phyloP scores from a whole-genome alignment of 345 rosid species.

The Hypericum perforatum region DNA sequence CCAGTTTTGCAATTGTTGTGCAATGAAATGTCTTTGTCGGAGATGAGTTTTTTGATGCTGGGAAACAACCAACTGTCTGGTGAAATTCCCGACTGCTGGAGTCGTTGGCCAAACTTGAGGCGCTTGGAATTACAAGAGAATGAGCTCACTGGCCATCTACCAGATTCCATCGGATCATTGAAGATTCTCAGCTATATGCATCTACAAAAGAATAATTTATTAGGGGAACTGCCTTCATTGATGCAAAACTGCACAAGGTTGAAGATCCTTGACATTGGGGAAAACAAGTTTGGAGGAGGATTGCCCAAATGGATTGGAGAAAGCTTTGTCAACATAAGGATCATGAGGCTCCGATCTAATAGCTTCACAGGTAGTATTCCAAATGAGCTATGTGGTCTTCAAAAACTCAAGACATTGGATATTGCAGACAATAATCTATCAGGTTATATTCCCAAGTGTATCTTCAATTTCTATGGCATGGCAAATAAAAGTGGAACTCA shows the following conservation, averaged over 20 bases:
- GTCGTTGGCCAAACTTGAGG: background rate
- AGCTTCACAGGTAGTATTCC: background rate
- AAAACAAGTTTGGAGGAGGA: background rate
- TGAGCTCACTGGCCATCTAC: slow-evolving; percentile 10
- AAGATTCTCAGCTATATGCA: background rate
- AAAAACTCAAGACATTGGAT: slow-evolving; percentile 3
- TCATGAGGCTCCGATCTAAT: background rate
- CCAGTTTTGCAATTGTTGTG: slow-evolving; percentile 32
- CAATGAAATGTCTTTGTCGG: slow-evolving; percentile 31
- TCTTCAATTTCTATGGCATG: background rate
- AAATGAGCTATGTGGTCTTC: background rate
- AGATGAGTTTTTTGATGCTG: slow-evolving; percentile 22
- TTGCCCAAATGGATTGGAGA: slow-evolving; percentile 4
- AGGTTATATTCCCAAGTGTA: slow-evolving; percentile 1
- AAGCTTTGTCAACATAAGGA: background rate
- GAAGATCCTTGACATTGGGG: slow-evolving; percentile 2
- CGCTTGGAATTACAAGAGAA: slow-evolving; percentile 10
- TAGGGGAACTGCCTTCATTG: slow-evolving; percentile 7
- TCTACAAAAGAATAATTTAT: background rate
- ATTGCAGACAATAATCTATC: background rate
- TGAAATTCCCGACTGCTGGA: slow-evolving; percentile 9
- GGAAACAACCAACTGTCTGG: slow-evolving; percentile 7
- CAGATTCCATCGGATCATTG: slow-evolving; percentile 1
- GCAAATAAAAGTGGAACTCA: background rate
- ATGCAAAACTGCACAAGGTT: slow-evolving; percentile 1